Conservation (phyloP, 2,329 filamentous ascomycete genomes). For the Alternaria panax region DNA sequence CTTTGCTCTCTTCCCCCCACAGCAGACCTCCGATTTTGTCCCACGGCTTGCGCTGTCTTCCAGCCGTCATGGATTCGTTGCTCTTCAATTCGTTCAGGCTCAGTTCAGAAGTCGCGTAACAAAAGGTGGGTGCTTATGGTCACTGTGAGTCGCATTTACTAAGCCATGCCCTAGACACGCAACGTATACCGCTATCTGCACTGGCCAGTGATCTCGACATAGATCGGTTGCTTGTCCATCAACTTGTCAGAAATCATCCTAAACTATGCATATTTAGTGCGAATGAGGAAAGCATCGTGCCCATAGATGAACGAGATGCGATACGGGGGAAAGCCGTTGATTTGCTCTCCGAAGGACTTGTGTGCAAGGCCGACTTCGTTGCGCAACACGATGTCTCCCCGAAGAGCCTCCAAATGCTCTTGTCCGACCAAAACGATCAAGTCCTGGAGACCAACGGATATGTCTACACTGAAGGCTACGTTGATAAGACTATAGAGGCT, state of each 20-base stretch:
- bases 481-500: neutral
- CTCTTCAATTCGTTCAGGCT: constrained; percentile 25
- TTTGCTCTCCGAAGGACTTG: constrained; percentile 13
- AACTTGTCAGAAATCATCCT: constrained; percentile 27
- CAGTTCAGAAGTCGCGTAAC: constrained; percentile 32
- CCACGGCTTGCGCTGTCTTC: constrained; percentile 31
- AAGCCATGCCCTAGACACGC: constrained; percentile 15
- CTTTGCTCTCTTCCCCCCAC: constrained; percentile 31
- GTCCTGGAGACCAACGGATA: constrained; percentile 25
- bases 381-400: constrained; percentile 31
- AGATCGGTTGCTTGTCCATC: constrained; percentile 25
- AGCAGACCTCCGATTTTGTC: constrained; percentile 13
- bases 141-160: neutral
- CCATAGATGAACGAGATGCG: constrained; percentile 30
- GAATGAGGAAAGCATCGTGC: constrained; percentile 32
- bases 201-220: constrained; percentile 32
- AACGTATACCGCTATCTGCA: constrained; percentile 24
- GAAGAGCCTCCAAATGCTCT: constrained; percentile 31
- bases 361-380: constrained; percentile 29
- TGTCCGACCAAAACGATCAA: constrained; percentile 19
- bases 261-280: constrained; percentile 34
- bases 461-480: constrained; percentile 25
- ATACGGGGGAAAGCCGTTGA: constrained; percentile 22
- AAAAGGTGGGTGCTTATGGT: constrained; percentile 11
- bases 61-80: constrained; percentile 38